Evolutionary conservation across 495 filamentous ascomycete genomes (phyloP).

Genomic region (Neurospora sp.): DNA sequence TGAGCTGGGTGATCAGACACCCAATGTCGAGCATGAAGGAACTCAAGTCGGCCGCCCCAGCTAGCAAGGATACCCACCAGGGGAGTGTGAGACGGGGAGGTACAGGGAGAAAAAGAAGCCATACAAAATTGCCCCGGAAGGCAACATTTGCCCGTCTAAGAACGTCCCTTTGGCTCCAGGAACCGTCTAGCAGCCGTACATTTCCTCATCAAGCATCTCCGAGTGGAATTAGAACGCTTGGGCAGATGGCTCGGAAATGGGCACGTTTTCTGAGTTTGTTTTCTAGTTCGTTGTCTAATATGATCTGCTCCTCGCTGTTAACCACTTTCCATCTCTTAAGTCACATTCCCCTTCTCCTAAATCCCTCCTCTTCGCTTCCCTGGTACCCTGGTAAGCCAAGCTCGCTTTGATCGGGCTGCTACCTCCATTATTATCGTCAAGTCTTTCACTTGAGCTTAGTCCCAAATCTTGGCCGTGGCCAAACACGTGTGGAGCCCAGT

Average conservation of each 20-base stretch:
- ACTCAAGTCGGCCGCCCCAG: background rate
- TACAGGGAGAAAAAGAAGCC: background rate
- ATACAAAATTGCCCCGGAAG: background rate
- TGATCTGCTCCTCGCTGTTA: background rate
- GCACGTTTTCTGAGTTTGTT: background rate
- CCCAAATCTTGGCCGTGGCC: background rate
- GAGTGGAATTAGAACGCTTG: background rate
- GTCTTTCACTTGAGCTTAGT: background rate
- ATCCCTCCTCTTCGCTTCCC: background rate
- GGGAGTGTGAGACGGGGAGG: background rate
- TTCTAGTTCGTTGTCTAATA: background rate
- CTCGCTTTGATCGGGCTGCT: background rate
- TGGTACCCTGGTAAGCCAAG: background rate
- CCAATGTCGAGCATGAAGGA: background rate
- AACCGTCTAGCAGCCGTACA: background rate
- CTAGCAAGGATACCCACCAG: background rate
- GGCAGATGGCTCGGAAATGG: background rate
- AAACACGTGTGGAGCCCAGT: background rate
- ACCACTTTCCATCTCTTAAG: background rate
- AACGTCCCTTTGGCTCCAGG: background rate
- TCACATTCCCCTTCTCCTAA: background rate
- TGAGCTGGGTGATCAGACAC: background rate
- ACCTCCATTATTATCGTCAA: background rate
- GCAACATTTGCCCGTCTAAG: background rate
- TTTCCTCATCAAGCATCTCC: background rate